phyloP scores from a whole-genome alignment of 2,329 filamentous ascomycete species.

The Lasiodiplodia sp. region DNA sequence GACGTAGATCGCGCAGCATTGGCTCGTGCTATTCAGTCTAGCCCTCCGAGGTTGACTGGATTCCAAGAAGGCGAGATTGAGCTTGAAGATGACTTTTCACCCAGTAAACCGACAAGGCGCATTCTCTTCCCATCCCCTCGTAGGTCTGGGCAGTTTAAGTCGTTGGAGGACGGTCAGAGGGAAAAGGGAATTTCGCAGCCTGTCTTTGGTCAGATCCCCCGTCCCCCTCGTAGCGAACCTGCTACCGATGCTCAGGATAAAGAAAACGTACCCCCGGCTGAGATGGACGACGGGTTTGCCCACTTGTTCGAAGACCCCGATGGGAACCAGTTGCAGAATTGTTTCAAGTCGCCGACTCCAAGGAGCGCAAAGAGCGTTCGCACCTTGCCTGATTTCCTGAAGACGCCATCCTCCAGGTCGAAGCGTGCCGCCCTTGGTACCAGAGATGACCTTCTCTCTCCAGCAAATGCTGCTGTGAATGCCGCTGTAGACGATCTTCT shows the following conservation, averaged over 20 bases:
- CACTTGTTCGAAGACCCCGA: conserved; percentile 71
- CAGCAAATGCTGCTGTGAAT: conserved; percentile 32
- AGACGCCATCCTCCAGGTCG: conserved; percentile 53
- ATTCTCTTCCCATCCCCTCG: conserved; percentile 80
- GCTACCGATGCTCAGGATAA: conserved; percentile 54
- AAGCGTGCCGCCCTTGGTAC: conserved; percentile 46
- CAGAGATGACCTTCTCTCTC: conserved; percentile 33
- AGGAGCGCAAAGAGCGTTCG: conserved; percentile 65
- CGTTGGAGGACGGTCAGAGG: conserved; percentile 53
- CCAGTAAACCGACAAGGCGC: conserved; percentile 68
- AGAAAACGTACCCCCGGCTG: conserved; percentile 59
- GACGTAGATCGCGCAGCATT: conserved; percentile 47
- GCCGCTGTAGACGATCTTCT: conserved; percentile 46
- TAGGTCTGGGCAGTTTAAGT: conserved; percentile 68
- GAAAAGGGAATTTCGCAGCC: conserved; percentile 34
- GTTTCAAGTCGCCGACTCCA: conserved; percentile 61
- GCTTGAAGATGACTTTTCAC: conserved; percentile 59
- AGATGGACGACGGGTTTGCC: conserved; percentile 61
- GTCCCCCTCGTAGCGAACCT: conserved; percentile 9
- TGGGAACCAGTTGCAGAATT: conserved; percentile 58
- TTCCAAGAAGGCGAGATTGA: conserved; percentile 58
- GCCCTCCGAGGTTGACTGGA: conserved; percentile 61
- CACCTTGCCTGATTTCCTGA: conserved; percentile 57
- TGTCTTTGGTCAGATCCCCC: conserved; percentile 40
- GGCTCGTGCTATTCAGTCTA: conserved; percentile 66